Evolutionary conservation across 805 yeast species (phyloP).

Genomic region (Pichia cabralensis): DNA sequence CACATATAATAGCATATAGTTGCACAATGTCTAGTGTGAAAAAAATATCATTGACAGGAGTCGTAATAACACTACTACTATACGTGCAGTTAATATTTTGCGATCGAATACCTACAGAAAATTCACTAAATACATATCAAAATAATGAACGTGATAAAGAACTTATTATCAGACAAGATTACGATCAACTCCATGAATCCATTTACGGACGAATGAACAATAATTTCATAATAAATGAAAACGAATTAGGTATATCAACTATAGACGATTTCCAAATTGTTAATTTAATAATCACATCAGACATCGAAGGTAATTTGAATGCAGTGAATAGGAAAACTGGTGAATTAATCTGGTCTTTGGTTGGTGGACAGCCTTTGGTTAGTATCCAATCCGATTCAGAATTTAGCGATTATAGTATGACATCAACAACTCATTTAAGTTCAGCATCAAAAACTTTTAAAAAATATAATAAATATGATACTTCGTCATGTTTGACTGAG

Average conservation of each 20-base stretch:
- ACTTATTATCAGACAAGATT: constrained; percentile 1
- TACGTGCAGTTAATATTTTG: too few species aligned
- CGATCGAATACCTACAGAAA: too few species aligned
- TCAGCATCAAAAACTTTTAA: not conserved
- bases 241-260: too few species aligned
- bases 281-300: constrained; percentile 58
- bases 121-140: too few species aligned
- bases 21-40: too few species aligned
- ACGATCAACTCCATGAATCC: not conserved
- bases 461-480: not conserved
- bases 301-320: constrained; percentile 80
- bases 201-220: too few species aligned
- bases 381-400: constrained; percentile 16
- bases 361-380: constrained; percentile 56
- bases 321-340: constrained; percentile 74
- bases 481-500: not conserved
- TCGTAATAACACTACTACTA: too few species aligned
- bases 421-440: not conserved
- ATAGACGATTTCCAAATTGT: constrained; percentile 28
- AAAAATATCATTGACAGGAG: too few species aligned
- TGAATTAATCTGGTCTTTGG: constrained; percentile 63
- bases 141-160: too few species aligned
- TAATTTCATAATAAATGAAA: too few species aligned
- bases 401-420: not conserved
- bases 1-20: too few species aligned